Conservation (phyloP, 257 asterid species). For the Euphrasia confusa region DNA sequence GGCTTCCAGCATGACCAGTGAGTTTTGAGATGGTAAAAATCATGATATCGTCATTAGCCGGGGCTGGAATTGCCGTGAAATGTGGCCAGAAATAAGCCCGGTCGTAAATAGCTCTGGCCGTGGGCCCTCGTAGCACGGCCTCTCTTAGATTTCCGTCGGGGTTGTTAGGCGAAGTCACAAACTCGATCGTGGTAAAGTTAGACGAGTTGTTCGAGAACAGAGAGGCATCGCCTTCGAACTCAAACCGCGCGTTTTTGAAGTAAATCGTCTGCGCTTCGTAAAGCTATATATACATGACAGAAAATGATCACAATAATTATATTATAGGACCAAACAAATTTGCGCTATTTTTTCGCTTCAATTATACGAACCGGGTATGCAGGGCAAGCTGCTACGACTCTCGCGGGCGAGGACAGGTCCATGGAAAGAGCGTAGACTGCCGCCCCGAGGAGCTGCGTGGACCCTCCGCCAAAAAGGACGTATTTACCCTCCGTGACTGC, state of each 20-base stretch:
- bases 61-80: conserved; percentile 60
- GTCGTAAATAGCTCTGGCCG: conserved; percentile 40
- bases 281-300: conserved; percentile 26
- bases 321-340: too few species aligned
- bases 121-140: conserved; percentile 36
- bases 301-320: neutral
- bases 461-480: conserved; percentile 63
- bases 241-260: conserved; percentile 38
- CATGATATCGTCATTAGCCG: conserved; percentile 67
- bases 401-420: conserved; percentile 45
- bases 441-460: conserved; percentile 62
- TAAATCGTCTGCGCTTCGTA: conserved; percentile 46
- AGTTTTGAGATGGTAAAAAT: conserved; percentile 65
- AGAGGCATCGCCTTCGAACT: conserved; percentile 48
- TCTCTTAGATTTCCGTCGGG: conserved; percentile 52
- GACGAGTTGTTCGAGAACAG: conserved; percentile 29
- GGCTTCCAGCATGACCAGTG: conserved; percentile 82
- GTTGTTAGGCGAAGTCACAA: conserved; percentile 74
- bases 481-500: conserved; percentile 47
- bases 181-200: conserved; percentile 40
- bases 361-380: conserved; percentile 41
- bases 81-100: conserved; percentile 86
- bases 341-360: too few species aligned
- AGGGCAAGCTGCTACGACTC: conserved; percentile 50
- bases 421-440: conserved; percentile 68